phyloP scores from a whole-genome alignment of 1,284 basidiomycete species.

The Farysia itapuensis region DNA sequence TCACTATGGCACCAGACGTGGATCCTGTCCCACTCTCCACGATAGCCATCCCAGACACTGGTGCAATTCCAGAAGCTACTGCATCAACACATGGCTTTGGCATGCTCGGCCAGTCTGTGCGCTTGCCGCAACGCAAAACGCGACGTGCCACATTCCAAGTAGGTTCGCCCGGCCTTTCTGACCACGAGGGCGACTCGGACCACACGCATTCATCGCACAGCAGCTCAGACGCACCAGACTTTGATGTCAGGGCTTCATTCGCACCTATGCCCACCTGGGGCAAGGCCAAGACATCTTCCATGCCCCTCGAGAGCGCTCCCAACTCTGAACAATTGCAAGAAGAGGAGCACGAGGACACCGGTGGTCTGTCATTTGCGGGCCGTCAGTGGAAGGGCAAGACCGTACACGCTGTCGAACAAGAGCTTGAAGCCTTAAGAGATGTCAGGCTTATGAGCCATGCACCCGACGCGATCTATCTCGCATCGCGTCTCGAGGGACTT shows the following conservation, averaged over 20 bases:
- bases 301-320: neutral
- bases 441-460: constrained; percentile 50
- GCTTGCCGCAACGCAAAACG: constrained; percentile 23
- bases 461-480: constrained; percentile 49
- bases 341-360: constrained; percentile 7
- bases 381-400: constrained; percentile 52
- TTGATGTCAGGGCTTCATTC: constrained; percentile 47
- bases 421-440: constrained; percentile 48
- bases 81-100: constrained; percentile 25
- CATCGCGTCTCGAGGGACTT: constrained; percentile 45
- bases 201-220: constrained; percentile 11
- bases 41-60: neutral
- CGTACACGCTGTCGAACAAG: constrained; percentile 52
- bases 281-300: constrained; percentile 9
- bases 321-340: neutral
- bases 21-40: constrained; percentile 9
- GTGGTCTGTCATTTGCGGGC: constrained; percentile 38
- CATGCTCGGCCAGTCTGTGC: constrained; percentile 11
- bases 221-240: constrained; percentile 25
- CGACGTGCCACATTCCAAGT: constrained; percentile 31
- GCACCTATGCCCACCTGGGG: constrained; percentile 41
- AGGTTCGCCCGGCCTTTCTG: constrained; percentile 32
- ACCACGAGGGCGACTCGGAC: constrained; percentile 9
- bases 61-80: no score
- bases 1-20: constrained; percentile 46